These are phyloP conservation scores for Penicillium sp. DNA, from an alignment of 2,329 filamentous ascomycete species.

Conservation along the genomic window DNA sequence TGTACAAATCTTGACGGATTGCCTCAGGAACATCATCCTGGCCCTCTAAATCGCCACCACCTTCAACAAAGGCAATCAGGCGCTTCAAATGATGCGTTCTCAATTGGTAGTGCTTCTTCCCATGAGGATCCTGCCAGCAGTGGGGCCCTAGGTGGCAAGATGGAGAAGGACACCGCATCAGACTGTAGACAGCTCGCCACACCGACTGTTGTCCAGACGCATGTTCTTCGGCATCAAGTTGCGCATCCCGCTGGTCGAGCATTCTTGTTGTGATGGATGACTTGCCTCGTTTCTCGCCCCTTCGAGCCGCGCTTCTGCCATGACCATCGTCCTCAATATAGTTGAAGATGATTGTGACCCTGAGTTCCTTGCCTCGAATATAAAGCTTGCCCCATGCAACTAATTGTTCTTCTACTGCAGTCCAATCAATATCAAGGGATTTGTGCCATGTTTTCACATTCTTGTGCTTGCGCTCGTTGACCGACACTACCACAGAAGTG, in stretches of 20 bases:
- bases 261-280: conserved; percentile 12
- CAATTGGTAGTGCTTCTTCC: conserved; percentile 17
- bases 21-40: conserved; percentile 7
- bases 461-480: conserved; percentile 6
- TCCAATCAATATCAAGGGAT: conserved; percentile 19
- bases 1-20: conserved; percentile 12
- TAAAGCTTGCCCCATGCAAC: conserved; percentile 3
- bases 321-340: conserved; percentile 4
- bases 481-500: conserved; percentile 8
- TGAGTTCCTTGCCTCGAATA: conserved; percentile 6
- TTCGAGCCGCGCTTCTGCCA: neutral
- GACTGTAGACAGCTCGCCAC: conserved; percentile 14
- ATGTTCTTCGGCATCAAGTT: conserved; percentile 12
- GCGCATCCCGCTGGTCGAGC: conserved; percentile 9
- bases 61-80: conserved; percentile 7
- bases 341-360: conserved; percentile 9
- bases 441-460: conserved; percentile 10
- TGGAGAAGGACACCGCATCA: conserved; percentile 5
- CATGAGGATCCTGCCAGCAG: conserved; percentile 14
- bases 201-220: conserved; percentile 6
- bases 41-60: conserved; percentile 2
- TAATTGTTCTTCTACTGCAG: conserved; percentile 13
- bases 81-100: conserved; percentile 8
- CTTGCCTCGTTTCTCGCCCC: conserved; percentile 10
- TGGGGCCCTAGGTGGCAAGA: conserved; percentile 14